These are phyloP conservation scores for Venturia asperata DNA, from an alignment of 2,329 filamentous ascomycete species.

Conservation along the genomic window DNA sequence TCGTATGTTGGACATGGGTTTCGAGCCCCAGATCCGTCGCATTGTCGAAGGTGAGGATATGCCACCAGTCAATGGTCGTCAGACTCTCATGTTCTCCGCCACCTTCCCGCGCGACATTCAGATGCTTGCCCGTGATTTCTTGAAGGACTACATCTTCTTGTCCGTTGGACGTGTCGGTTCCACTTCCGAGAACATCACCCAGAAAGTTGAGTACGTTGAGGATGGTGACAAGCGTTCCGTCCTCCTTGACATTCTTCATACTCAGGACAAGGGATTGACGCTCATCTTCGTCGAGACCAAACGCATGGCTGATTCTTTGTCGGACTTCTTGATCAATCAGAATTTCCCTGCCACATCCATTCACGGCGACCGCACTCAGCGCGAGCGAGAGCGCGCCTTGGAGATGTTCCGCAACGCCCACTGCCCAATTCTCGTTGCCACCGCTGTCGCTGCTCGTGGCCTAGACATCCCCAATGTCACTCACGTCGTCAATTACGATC, in stretches of 20 bases:
- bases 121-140: conserved; percentile 96
- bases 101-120: conserved; percentile 99
- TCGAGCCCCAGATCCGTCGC: conserved; percentile 97
- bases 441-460: conserved; percentile 83
- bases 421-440: conserved; percentile 94
- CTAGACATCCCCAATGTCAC: conserved; percentile 94
- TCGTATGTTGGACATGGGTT: conserved; percentile 99
- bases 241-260: conserved; percentile 93
- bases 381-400: conserved; percentile 93
- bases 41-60: conserved; percentile 99
- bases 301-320: conserved; percentile 97
- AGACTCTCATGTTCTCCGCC: conserved; percentile 99
- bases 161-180: conserved; percentile 98
- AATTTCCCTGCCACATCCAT: conserved; percentile 97
- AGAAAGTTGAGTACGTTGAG: conserved; percentile 97
- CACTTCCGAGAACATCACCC: conserved; percentile 99
- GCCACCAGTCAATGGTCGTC: conserved; percentile 73
- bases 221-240: conserved; percentile 97
- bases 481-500: conserved; percentile 98
- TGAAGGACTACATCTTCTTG: conserved; percentile 98
- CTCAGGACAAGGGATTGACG: conserved; percentile 79
- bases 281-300: conserved; percentile 99
- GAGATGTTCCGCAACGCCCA: conserved; percentile 96
- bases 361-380: conserved; percentile 96
- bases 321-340: conserved; percentile 97